Base-by-base conservation (phyloP, 2,329 filamentous ascomycete genomes). In the Rhinocladiella mackenziei region DNA sequence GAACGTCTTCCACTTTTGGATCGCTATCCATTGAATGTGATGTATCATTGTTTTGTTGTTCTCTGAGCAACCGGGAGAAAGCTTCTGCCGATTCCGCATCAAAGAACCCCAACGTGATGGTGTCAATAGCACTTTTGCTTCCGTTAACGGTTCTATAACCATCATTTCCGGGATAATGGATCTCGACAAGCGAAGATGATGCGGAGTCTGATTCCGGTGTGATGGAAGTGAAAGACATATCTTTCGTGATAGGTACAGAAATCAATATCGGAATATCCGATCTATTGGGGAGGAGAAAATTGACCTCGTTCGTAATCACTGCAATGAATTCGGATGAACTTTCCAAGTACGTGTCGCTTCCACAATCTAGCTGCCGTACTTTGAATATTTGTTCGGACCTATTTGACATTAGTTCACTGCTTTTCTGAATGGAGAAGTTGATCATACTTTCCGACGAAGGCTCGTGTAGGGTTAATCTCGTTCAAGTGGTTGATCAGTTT, bases 401-500 rank as follows among this genome's bases (percentile, higher is more conserved):
- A 34, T 17, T 17, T 14, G 18, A 39, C 10, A 3, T 43, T 37
- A 42, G 37, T 17, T 19, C 9, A 17, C 29, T 7, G 17, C n/a
- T 37, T 11, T 5, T 11, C 23, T 15, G 14, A 13, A 19, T n/a
- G 13, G 19, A 15, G 6, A 9, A 13, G 7, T 15, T 20, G 13
- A 3, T 9, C 28, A 17, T 43, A 48, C 45, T 29, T 20, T 38
- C 26, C 38, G 14, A 30, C 14, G 13, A 40, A 43, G 2, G 37
- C 33, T 35, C 34, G 26, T 23, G 23, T 32, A 5, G 39, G 3
- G 31, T 43, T 31, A 14, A 22, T 26, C 15, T 30, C 34, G 19
- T 32, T 46, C 18, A 53, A 28, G 26, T 43, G 26, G n/a, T 53
- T 46, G 5, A 49, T 13, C 8, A 43, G n/a, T n/a, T 45, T 22